Percentiles rank a stretch among this genome's conserved stretches.
Conservation (phyloP, 352 stramenopile genomes). For the Phytophthora brassicae region DNA sequence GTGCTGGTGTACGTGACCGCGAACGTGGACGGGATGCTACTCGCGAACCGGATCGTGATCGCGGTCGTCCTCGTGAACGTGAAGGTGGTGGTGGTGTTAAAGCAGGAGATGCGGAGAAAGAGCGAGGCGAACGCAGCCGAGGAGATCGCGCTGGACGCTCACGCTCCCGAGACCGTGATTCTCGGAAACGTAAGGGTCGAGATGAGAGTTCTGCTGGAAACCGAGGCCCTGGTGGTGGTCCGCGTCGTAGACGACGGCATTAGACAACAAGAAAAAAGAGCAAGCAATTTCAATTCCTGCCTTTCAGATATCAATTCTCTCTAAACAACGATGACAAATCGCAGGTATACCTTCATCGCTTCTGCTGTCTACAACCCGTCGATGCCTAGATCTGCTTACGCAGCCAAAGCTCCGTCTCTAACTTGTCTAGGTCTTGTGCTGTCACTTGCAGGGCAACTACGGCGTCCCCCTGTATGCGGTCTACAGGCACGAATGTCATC, state of each 20-base stretch:
- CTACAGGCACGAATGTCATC: constrained; percentile 77
- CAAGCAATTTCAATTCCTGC: constrained; percentile 10
- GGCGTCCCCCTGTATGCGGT: constrained; percentile 54
- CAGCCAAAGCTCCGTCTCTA: constrained; percentile 86
- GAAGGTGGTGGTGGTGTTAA: constrained; percentile 27
- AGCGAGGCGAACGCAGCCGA: constrained; percentile 30
- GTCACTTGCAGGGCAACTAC: constrained; percentile 62
- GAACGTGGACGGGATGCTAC: constrained; percentile 17
- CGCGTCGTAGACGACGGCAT: constrained; percentile 52
- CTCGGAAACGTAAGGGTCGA: constrained; percentile 60
- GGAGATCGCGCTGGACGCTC: constrained; percentile 42
- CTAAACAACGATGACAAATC: constrained; percentile 18
- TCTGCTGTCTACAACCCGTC: constrained; percentile 1
- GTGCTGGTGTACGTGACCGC: constrained; percentile 12
- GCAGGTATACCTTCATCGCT: constrained; percentile 11
- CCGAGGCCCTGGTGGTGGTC: constrained; percentile 26
- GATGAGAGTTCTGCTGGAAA: constrained; percentile 45
- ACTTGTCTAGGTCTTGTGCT: constrained; percentile 75
- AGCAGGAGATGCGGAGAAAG: constrained; percentile 34
- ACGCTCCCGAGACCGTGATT: constrained; percentile 64
- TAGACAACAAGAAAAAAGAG: constrained; percentile 32
- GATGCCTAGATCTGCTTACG: constrained; percentile 64
- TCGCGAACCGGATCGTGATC: constrained; percentile 14
- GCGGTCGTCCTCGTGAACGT: constrained; percentile 39
- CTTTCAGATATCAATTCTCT: constrained; percentile 16